These are phyloP conservation scores for Mycena floridula DNA, from an alignment of 768 basidiomycete genomes.

Conservation along the genomic window DNA sequence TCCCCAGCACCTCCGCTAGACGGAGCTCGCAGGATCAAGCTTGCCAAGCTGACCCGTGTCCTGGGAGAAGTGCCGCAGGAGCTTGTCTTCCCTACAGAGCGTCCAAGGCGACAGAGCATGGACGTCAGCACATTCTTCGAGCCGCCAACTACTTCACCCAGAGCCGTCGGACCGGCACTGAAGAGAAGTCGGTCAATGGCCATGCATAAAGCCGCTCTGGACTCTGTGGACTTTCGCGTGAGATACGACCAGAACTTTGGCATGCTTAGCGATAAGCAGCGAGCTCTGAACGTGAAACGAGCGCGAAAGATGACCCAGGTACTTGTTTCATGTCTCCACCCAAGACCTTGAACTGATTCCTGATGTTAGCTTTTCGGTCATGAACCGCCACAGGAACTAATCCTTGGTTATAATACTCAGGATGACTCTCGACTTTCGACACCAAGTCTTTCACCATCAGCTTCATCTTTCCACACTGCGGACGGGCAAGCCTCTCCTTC, in stretches of 20 bases:
- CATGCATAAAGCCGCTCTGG: background rate
- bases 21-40: conserved; percentile 15
- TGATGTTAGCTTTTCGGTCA: conserved; percentile 40
- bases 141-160: background rate
- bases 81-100: conserved; percentile 14
- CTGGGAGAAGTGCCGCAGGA: conserved; percentile 33
- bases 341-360: background rate
- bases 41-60: conserved; percentile 29
- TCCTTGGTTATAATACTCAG: conserved; percentile 24
- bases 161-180: background rate
- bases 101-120: conserved; percentile 4
- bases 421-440: conserved; percentile 4
- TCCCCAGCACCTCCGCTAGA: background rate
- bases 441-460: background rate
- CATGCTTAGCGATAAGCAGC: conserved; percentile 24
- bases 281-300: conserved; percentile 35
- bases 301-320: conserved; percentile 50
- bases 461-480: too few relatives aligned
- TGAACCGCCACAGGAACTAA: conserved; percentile 37
- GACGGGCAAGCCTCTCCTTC: too few relatives aligned
- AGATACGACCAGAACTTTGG: conserved; percentile 17
- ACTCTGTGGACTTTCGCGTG: conserved; percentile 12
- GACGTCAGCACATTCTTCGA: conserved; percentile 1
- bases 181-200: conserved; percentile 9
- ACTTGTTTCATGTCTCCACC: too few relatives aligned